Evolutionary conservation across 139 green algal genomes (phyloP).

Genomic region (Coccomyxa sp.): DNA sequence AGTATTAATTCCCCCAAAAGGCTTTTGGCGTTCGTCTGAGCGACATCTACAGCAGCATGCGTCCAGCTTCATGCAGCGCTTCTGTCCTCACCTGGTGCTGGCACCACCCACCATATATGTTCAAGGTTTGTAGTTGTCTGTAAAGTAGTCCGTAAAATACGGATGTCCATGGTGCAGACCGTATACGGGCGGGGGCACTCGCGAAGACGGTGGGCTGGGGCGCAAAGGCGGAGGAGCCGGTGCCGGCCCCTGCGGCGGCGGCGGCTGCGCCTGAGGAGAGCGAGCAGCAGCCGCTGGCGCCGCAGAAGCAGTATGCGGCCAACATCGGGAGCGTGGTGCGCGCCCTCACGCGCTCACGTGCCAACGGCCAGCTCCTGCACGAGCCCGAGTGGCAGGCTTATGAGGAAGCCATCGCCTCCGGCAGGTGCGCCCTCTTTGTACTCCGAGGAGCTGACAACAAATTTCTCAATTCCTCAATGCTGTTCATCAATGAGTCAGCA

Average conservation of each 20-base stretch:
- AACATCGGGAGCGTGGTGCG: slow-evolving; percentile 29
- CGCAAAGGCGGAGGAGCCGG: not conserved
- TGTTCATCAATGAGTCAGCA: not conserved
- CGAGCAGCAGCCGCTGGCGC: slow-evolving; percentile 15
- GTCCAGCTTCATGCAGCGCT: too few relatives aligned
- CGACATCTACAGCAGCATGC: too few relatives aligned
- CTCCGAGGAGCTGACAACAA: not conserved
- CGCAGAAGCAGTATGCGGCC: not conserved
- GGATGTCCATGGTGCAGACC: not conserved
- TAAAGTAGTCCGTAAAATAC: too few relatives aligned
- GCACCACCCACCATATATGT: too few relatives aligned
- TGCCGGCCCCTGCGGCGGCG: not conserved
- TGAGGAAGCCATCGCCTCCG: not conserved
- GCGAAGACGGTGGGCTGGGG: not conserved
- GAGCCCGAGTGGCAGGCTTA: slow-evolving; percentile 51
- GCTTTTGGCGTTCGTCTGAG: too few relatives aligned
- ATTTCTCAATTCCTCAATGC: not conserved
- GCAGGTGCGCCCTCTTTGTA: not conserved
- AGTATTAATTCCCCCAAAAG: too few relatives aligned
- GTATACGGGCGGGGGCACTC: not conserved
- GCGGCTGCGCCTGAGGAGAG: too few relatives aligned
- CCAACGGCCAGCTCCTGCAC: slow-evolving; percentile 44
- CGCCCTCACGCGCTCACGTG: slow-evolving; percentile 17
- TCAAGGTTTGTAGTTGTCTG: too few relatives aligned
- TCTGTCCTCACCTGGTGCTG: too few relatives aligned